A percentile compares a stretch with the other conserved stretches of the same genome.
Evolutionary conservation across 225 moss, liverwort and hornwort genomes (phyloP).

Genomic region (Polytrichum commune): DNA sequence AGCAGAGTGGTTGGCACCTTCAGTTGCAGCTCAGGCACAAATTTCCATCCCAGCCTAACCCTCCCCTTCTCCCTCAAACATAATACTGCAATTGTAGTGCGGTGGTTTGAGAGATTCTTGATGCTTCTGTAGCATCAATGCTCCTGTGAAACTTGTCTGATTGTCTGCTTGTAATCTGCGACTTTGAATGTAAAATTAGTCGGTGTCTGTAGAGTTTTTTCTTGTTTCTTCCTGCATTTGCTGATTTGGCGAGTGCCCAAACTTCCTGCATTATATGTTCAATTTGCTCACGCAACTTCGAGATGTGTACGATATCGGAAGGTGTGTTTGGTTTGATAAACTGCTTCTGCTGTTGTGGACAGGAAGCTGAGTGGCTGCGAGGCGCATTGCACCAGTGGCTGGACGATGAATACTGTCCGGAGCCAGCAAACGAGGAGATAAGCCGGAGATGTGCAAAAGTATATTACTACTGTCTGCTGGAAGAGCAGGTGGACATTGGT

Average conservation of each 20-base stretch:
- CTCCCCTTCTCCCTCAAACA: no score
- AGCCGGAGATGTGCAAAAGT: constrained; percentile 80
- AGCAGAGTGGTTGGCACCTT: constrained; percentile 55
- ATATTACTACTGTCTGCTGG: constrained; percentile 83
- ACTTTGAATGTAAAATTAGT: not conserved
- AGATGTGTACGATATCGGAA: no score
- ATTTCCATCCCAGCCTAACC: not conserved
- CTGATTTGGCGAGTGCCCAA: no score
- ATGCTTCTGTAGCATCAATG: no score
- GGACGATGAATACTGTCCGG: constrained; percentile 93
- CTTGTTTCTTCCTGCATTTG: not conserved
- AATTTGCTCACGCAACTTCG: no score
- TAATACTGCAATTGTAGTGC: no score
- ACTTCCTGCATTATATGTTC: no score
- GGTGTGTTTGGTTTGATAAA: no score
- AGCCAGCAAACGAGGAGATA: constrained; percentile 93
- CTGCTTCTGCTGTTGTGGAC: not conserved
- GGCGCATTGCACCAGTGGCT: constrained; percentile 87
- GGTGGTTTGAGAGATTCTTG: no score
- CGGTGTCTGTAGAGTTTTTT: not conserved
- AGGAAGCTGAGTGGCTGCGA: constrained; percentile 97
- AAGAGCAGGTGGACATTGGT: constrained; percentile 88
- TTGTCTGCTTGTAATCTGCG: not conserved
- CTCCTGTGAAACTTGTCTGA: no score
- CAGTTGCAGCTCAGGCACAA: constrained; percentile 56